Percentiles rank a stretch among this genome's conserved stretches.
Conservation (phyloP, 441 rosid genomes). For the Brassica balearica region DNA sequence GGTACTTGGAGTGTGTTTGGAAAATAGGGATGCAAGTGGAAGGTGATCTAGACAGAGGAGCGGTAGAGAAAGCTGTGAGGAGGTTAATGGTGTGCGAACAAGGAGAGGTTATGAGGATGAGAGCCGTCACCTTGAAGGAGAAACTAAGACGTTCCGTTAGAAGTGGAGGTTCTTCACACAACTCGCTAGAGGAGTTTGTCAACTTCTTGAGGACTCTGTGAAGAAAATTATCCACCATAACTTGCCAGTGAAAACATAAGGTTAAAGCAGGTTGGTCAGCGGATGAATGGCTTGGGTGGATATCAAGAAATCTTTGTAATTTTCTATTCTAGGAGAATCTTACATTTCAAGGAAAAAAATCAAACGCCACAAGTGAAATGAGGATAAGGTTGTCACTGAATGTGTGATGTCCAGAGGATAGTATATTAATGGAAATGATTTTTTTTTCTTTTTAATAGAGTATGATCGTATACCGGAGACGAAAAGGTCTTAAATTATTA, state of each 20-base stretch:
- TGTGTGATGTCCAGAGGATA: constrained; percentile 29
- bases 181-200: constrained; percentile 34
- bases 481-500: constrained; percentile 15
- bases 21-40: constrained; percentile 30
- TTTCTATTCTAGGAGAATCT: constrained; percentile 8
- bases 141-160: constrained; percentile 16
- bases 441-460: background rate
- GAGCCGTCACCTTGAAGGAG: constrained; percentile 38
- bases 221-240: constrained; percentile 16
- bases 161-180: constrained; percentile 43
- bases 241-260: constrained; percentile 18
- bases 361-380: constrained; percentile 24
- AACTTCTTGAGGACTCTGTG: constrained; percentile 19
- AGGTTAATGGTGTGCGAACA: constrained; percentile 43
- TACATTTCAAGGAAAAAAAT: constrained; percentile 7
- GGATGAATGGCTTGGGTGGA: background rate
- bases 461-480: background rate
- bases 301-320: constrained; percentile 5
- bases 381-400: constrained; percentile 34
- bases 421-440: background rate
- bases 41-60: constrained; percentile 35
- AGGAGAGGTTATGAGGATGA: constrained; percentile 47
- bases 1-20: constrained; percentile 48
- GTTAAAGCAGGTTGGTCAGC: background rate
- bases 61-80: constrained; percentile 40